Conservation (phyloP, 2,329 filamentous ascomycete genomes). For the Bipolaris sorokiniana region DNA sequence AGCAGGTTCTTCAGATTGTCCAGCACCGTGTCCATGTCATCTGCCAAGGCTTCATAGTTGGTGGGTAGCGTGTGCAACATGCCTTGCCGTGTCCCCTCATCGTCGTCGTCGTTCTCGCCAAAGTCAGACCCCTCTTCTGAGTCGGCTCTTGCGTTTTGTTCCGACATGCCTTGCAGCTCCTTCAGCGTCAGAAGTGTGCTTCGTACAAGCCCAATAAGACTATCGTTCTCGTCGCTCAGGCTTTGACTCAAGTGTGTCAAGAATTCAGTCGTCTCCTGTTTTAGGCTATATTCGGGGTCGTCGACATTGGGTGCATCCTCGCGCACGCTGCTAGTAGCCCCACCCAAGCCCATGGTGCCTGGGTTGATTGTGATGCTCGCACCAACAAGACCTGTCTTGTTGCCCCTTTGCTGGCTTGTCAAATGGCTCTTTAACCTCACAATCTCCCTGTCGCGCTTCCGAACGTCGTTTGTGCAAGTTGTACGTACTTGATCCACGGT, state of each 20-base stretch:
- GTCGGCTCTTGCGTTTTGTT: slow-evolving; percentile 36
- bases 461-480: slow-evolving; percentile 87
- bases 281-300: slow-evolving; percentile 70
- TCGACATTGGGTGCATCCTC: slow-evolving; percentile 60
- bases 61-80: slow-evolving; percentile 59
- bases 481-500: slow-evolving; percentile 82
- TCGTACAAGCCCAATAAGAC: slow-evolving; percentile 73
- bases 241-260: slow-evolving; percentile 82
- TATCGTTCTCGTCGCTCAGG: slow-evolving; percentile 91
- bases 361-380: slow-evolving; percentile 57
- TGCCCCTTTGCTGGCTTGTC: slow-evolving; percentile 64
- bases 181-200: slow-evolving; percentile 74
- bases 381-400: slow-evolving; percentile 54
- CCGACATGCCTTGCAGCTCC: slow-evolving; percentile 63
- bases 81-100: slow-evolving; percentile 38
- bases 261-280: slow-evolving; percentile 89
- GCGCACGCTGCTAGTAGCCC: slow-evolving; percentile 53
- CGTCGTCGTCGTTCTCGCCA: slow-evolving; percentile 45
- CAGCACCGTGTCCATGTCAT: slow-evolving; percentile 77
- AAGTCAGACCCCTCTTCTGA: slow-evolving; percentile 36
- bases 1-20: slow-evolving; percentile 82
- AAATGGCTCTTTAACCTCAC: slow-evolving; percentile 88
- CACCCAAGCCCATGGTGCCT: slow-evolving; percentile 35
- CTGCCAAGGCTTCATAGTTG: slow-evolving; percentile 71
- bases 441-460: slow-evolving; percentile 87